phyloP scores from a whole-genome alignment of 2,329 filamentous ascomycete species.

The Penicillium polonicum region DNA sequence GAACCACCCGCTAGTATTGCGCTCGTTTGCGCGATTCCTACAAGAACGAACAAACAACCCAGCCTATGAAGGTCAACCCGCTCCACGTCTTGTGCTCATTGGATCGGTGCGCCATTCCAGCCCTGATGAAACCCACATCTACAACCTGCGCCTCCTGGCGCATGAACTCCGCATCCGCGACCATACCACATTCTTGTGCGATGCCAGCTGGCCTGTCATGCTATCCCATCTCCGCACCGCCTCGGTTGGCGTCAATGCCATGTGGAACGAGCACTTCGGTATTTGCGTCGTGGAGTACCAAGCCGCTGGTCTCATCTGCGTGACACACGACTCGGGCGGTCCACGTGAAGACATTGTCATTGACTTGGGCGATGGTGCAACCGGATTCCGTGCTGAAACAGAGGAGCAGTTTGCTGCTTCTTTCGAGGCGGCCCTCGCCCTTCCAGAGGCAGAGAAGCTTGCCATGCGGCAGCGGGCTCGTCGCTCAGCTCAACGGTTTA shows the following conservation, averaged over 20 bases:
- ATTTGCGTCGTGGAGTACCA: constrained; percentile 99
- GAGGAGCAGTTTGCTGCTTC: constrained; percentile 74
- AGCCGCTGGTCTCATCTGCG: constrained; percentile 85
- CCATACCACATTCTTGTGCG: constrained; percentile 80
- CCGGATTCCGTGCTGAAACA: constrained; percentile 82
- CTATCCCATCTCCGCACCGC: constrained; percentile 73
- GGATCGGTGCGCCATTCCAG: constrained; percentile 79
- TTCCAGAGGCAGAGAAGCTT: constrained; percentile 60
- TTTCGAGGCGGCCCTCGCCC: constrained; percentile 74
- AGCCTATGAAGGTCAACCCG: constrained; percentile 40
- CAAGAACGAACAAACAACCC: constrained; percentile 53
- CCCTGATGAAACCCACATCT: constrained; percentile 62
- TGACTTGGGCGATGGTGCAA: constrained; percentile 72
- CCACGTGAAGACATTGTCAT: constrained; percentile 93
- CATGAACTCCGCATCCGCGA: constrained; percentile 85
- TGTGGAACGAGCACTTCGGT: constrained; percentile 99
- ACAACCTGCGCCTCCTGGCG: constrained; percentile 79
- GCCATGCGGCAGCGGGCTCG: constrained; percentile 74
- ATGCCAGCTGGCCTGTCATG: constrained; percentile 86
- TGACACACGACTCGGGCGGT: constrained; percentile 90
- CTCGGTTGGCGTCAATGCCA: constrained; percentile 88
- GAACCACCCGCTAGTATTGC: constrained; percentile 83
- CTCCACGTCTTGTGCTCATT: constrained; percentile 74
- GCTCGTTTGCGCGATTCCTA: constrained; percentile 77
- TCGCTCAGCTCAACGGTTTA: constrained; percentile 77